Conservation (phyloP, 305 asterid genomes). For the Plantago lanceolata region DNA sequence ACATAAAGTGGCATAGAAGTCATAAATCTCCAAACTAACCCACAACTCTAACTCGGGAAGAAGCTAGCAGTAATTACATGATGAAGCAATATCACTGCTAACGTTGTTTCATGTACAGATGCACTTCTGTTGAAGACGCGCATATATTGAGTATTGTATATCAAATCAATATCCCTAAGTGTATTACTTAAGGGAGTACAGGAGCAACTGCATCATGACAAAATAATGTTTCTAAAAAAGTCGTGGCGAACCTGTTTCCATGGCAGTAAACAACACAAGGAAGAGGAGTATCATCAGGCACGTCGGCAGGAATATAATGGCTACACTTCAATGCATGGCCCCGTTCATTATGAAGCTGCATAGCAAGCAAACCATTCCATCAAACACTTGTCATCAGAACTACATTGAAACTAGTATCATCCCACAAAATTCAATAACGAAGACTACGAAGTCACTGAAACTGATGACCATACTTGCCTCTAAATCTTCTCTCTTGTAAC, state of each 20-base stretch:
- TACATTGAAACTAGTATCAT: constrained; percentile 19
- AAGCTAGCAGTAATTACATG: not conserved
- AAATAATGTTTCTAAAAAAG: constrained; percentile 19
- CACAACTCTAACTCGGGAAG: not conserved
- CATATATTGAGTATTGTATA: constrained; percentile 2
- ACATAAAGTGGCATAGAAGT: not conserved
- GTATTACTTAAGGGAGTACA: not conserved
- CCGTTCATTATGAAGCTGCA: constrained; percentile 89
- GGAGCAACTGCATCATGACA: not conserved
- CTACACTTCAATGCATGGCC: constrained; percentile 89
- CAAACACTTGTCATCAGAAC: constrained; percentile 23
- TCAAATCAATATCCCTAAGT: constrained; percentile 7
- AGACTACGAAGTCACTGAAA: constrained; percentile 29
- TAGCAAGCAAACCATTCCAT: constrained; percentile 26
- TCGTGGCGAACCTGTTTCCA: constrained; percentile 71
- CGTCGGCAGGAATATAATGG: constrained; percentile 76
- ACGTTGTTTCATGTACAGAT: not conserved
- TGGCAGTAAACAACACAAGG: constrained; percentile 99
- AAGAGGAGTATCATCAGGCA: constrained; percentile 74
- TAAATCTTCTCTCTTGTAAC: constrained; percentile 80
- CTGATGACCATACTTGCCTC: constrained; percentile 97
- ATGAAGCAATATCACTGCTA: not conserved
- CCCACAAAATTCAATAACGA: constrained; percentile 15
- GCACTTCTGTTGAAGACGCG: constrained; percentile 7
- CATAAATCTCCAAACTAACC: not conserved